Base-by-base conservation (phyloP, 1,284 basidiomycete genomes). In the Rhodofomes roseus region DNA sequence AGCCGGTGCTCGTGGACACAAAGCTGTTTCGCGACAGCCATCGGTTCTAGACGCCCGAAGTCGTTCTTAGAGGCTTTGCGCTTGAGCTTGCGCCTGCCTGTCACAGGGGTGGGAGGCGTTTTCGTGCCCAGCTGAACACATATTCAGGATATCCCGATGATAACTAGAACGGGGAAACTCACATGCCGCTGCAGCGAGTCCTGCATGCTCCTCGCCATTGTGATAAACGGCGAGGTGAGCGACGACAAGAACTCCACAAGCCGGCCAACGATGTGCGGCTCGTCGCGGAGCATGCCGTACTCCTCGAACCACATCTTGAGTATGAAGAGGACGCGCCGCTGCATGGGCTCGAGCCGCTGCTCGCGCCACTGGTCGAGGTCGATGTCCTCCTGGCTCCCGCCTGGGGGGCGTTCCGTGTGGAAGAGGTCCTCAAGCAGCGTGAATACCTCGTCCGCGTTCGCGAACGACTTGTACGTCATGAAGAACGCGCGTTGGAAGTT, bases 381-480 rank as follows among this genome's bases (percentile, higher is more conserved):
- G 41, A 82, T 76, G 65, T 92, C 83, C 1, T 77, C 76, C 1
- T 76, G 75, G 5, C 73, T 74, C 8, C 91, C 70, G 11, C 75
- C 75, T 0, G 90, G 88, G 48, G 75, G 75, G 18, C 78, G 50
- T n/a, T 52, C 75, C 69, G 86, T 81, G 53, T 81, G 74, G 75
- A 86, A 94, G 9, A 83, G 81, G 40, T 83, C 80, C 27, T 87
- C 75, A 25, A 94, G 79, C 55, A 86, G 75, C 34, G 89, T 83
- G 64, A 93, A 86, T 11, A 94, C 73, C 44, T 80, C 77, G 55
- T 86, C 81, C 1, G 91, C 80, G 6, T 84, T 85, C 34, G 84
- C 87, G 69, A 94, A 93, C 0, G 90, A 90, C 36, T 84, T 82
- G 74, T 90, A 92, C 11, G 92, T 94, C 76, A 83, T 86, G 46